Base-by-base conservation (phyloP, 2,329 filamentous ascomycete species). In the Penicillium aurantiogriseum region DNA sequence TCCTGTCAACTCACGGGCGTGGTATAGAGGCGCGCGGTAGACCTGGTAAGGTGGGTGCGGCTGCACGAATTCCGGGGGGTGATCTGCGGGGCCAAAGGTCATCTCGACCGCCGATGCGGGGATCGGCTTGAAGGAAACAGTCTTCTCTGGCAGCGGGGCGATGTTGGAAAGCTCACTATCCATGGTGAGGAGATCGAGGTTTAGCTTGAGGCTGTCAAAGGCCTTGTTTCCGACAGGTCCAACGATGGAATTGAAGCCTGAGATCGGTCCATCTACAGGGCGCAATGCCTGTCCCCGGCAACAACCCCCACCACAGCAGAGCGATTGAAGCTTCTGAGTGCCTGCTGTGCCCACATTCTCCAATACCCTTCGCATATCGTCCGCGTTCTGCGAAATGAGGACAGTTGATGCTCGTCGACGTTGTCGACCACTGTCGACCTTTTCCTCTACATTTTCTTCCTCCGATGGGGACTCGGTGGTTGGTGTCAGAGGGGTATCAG, bases 11-110 rank as follows among this genome's bases (percentile, higher is more conserved):
- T 96, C 92, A 55, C 94, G 88, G 2, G 91, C 85, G 67, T 87
- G 87, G 75, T 91, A 88, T 46, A 99, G 85, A 62, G 87, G 91
- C n/a, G 93, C 92, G 1, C 92, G 89, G 76, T 90, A 96, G 59
- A 97, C 92, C 64, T 93, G 83, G 76, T 96, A 94, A 0, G 94
- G 94, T 56, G 91, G 91, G 73, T 99, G 94, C 27, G 94, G 94
- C 72, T 96, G 91, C 53, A 99, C 92, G 69, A 92, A 99, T 58
- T 82, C 83, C 7, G 94, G 94, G 19, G 94, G 93, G 70, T 93
- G 88, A 49, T 79, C 75, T 52, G 75, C 65, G 13, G 77, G 74
- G 4, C 71, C 75, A 19, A 74, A 51, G 38, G 69, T 57, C 57
- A 74, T 64, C 56, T 72, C 64, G 25, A 70, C 63, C 5, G 70